Base-by-base conservation (phyloP, 2,329 filamentous ascomycete genomes). In the Tympanopsis confertula region DNA sequence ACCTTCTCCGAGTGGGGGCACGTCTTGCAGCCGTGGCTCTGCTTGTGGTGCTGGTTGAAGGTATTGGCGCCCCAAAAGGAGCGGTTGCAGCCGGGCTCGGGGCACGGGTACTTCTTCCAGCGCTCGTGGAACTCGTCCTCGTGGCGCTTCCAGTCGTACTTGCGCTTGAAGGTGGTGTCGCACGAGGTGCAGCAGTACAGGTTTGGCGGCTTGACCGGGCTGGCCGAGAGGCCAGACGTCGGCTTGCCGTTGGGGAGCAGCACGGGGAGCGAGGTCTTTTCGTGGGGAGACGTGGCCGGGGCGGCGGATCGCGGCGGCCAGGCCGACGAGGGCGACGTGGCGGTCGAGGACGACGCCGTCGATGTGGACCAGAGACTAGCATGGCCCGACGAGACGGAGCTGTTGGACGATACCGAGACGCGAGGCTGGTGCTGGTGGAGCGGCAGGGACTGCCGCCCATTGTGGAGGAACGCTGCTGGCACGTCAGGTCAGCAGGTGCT, bases 121-220 rank as follows among this genome's bases (percentile, higher is more conserved):
- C 77, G 72, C 60, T 81, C 76, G 55, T 81, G 76, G 49, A 80
- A 79, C 54, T 79, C 75, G 47, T 80, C 76, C 51, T 82, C 75
- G 54, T 82, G 78, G 20, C 74, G 68, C 54, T 79, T 79, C 78
- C 72, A 82, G 53, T 81, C 75, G 44, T 78, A 77, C 51, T 80
- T 80, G 45, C 74, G 68, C 59, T 77, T 76, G 50, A 81, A 77
- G 35, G 73, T 76, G 36, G 77, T 78, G 52, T 80, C 74, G 54
- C 65, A 66, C 14, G 66, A 69, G 4, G 68, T 72, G 48, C 68
- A 72, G 68, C 68, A 72, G 52, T 71, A 72, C 19, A 69, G 65
- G 43, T 70, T 68, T 18, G 59, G 50, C 4, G 47, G 48, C 28
- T 55, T 55, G 35, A 53, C 55, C n/a, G 58, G 50, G n/a, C 55